These are phyloP conservation scores for Tulasnella sp. DNA, from an alignment of 768 basidiomycete genomes.

Conservation along the genomic window DNA sequence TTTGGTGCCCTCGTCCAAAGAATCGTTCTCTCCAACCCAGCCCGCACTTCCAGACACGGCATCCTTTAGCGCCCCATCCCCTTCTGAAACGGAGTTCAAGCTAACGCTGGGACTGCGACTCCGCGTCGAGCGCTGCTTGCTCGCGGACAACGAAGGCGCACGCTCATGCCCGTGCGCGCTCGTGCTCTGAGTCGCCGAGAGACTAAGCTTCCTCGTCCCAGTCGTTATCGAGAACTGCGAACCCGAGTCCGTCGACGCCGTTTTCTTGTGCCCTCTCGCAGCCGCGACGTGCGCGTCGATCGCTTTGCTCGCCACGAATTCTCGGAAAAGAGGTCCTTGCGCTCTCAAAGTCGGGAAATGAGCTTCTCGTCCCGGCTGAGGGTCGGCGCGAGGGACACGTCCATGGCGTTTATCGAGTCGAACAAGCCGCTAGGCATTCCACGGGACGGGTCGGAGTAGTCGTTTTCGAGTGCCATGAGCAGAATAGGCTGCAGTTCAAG, in stretches of 20 bases:
- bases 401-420: constrained; percentile 87
- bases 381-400: constrained; percentile 63
- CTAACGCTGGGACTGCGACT: constrained; percentile 1
- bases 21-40: constrained; percentile 6
- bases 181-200: not conserved
- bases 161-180: not conserved
- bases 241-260: not conserved
- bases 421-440: constrained; percentile 87
- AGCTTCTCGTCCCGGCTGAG: constrained; percentile 76
- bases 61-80: not conserved
- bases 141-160: not conserved
- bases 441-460: constrained; percentile 82
- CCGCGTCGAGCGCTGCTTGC: not conserved
- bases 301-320: constrained; percentile 37
- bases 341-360: constrained; percentile 79
- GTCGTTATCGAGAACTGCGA: not conserved
- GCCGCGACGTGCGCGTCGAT: not conserved
- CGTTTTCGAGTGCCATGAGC: constrained; percentile 88
- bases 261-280: not conserved
- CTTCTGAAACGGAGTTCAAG: constrained; percentile 7
- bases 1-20: not conserved
- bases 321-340: constrained; percentile 86
- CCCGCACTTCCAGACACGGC: constrained; percentile 1
- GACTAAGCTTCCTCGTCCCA: constrained; percentile 6
- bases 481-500: constrained; percentile 62